These are phyloP conservation scores for Mycena galopus DNA, from an alignment of 768 basidiomycete species.

Conservation along the genomic window DNA sequence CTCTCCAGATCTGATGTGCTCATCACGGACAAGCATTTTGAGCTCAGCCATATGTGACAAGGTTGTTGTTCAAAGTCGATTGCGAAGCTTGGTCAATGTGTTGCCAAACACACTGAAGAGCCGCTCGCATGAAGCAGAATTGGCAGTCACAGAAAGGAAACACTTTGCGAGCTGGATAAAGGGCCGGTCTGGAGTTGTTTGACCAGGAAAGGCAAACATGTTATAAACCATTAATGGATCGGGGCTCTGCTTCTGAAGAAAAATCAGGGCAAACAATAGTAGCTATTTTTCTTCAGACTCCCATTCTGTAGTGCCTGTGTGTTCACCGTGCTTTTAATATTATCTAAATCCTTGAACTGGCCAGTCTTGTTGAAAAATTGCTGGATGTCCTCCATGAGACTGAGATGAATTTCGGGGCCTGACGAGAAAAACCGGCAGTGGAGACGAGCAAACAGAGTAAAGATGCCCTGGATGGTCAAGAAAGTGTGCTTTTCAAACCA, in stretches of 20 bases:
- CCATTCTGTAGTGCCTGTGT: neutral
- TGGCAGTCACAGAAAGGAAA: constrained; percentile 26
- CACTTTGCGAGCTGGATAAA: constrained; percentile 38
- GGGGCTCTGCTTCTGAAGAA: constrained; percentile 16
- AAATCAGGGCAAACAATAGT: neutral
- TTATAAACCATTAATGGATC: constrained; percentile 30
- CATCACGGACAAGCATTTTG: too few species aligned
- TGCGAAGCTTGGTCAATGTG: neutral
- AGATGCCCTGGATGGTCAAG: too few species aligned
- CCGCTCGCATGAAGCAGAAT: too few species aligned
- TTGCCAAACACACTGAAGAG: neutral
- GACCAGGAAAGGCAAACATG: constrained; percentile 23
- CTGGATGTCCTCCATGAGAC: constrained; percentile 4
- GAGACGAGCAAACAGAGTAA: too few species aligned
- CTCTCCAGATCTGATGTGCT: too few species aligned
- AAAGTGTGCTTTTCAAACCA: constrained; percentile 33
- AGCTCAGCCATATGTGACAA: too few species aligned
- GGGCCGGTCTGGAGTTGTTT: constrained; percentile 16
- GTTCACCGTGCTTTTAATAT: neutral
- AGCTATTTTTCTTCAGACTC: neutral
- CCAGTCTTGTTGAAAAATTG: neutral
- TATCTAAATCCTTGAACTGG: neutral
- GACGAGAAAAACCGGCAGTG: neutral
- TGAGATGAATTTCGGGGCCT: neutral
- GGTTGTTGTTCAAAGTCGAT: too few species aligned